Evolutionary conservation across 2,329 filamentous ascomycete species (phyloP), one percentile per base, ranked within the genome.

Genomic region (Diaporthe citriasiana): DNA sequence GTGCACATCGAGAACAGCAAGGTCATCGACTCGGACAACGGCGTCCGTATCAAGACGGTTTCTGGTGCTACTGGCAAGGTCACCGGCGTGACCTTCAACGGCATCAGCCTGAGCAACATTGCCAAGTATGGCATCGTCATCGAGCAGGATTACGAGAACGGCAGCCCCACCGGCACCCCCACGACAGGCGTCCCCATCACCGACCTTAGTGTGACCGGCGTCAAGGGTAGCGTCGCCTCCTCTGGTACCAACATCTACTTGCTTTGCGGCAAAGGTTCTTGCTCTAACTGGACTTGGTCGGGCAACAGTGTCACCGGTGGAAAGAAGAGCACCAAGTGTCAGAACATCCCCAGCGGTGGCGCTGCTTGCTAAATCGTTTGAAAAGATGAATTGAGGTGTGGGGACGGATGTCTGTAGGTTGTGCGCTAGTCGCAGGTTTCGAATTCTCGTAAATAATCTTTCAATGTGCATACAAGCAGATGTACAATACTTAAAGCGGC

Each of bases 101-200:
- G 47, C 33, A 76, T 76, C 33, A 75, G 45, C 22, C 59, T 76
- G 56, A 59, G 56, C 40, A 55, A 53, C 73, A 76, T 76, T 27
- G 65, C 73, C 56, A 75, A 76, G 73, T 83, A 84, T 74, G 83
- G 83, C 55, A 81, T 85, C 63, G 78, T 84, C 63, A 82, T 85
- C 70, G 81, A 85, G 78, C 83, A 85, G 79, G 82, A 85, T 76
- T 87, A 87, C 76, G 70, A 74, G 25, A 68, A 73, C 4, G 73
- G 73, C 25, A 65, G 71, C 57, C 80, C 84, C 77, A 87, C 87
- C 74, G 80, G 78, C 8, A 84, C 84, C 17, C 84, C 87, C 7
- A 87, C 85, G 55, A 77, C 76, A 30, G 87, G 87, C 42, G 85
- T 89, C 22, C 87, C 87, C n/a, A 89, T 89, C 79, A 89, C 87